A percentile compares a stretch with the other conserved stretches of the same genome.
Conservation (phyloP, 2,329 filamentous ascomycete species). For the Ophiostoma sp. region DNA sequence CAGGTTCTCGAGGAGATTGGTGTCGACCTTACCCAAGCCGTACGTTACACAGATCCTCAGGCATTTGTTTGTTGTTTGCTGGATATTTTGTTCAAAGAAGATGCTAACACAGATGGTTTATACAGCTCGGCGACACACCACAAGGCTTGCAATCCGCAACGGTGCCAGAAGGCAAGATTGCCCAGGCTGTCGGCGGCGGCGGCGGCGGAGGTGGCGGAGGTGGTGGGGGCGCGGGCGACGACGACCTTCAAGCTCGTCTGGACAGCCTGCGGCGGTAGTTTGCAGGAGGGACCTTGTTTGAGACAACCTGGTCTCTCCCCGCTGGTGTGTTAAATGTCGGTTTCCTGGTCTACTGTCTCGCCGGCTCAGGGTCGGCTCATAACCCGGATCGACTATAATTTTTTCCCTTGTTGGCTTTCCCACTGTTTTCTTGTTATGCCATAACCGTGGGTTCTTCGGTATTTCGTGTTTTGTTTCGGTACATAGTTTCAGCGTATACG, state of each 20-base stretch:
- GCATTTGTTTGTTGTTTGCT: not conserved
- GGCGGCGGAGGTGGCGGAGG: constrained; percentile 50
- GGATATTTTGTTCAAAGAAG: not conserved
- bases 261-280: constrained; percentile 72
- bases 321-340: not conserved
- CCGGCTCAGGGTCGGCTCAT: not conserved
- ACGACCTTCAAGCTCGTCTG: constrained; percentile 89
- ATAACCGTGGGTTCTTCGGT: not conserved
- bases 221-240: constrained; percentile 64
- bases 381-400: not conserved
- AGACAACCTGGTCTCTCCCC: not conserved
- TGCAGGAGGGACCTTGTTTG: not conserved
- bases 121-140: constrained; percentile 87
- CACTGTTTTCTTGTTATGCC: not conserved
- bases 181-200: constrained; percentile 76
- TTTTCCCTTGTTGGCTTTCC: not conserved
- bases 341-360: not conserved
- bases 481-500: not conserved
- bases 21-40: constrained; percentile 84
- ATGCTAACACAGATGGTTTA: constrained; percentile 8
- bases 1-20: constrained; percentile 97
- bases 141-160: constrained; percentile 74
- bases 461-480: not conserved
- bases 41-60: constrained; percentile 52
- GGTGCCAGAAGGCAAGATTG: constrained; percentile 74